Evolutionary conservation across 2,329 filamentous ascomycete species (phyloP), one percentile per base, ranked within the genome.

Genomic region (Colletotrichum trifolii): DNA sequence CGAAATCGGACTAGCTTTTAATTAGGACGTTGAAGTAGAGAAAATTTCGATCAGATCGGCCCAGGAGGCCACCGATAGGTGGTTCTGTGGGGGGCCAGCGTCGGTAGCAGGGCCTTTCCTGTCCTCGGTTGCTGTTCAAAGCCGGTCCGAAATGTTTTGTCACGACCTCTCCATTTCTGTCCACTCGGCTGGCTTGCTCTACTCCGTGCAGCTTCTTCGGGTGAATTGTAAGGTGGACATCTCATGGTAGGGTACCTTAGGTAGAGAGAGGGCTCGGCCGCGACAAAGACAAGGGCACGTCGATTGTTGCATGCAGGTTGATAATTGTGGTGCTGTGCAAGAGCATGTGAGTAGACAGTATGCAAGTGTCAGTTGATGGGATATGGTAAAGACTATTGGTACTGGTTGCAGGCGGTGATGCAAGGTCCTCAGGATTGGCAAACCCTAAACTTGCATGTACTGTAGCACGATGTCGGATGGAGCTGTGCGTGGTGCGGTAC

Each of bases 291-390:
- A 54, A 33, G 52, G 43, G 52, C 13, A 38, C 17, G 8, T 46
- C 39, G 35, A 61, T 60, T 35, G 36, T 40, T 35, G 25, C 38
- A 54, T 56, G 62, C 57, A 61, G 45, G 46, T 43, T 49, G 33
- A 46, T 33, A 36, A 17, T 8, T 13, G 11, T 42, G 55, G 60
- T 45, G 56, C 42, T 48, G 63, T 48, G 63, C 52, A 13, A 54
- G 8, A 34, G 33, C 12, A 36, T 54, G 8, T 48, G 10, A 45
- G 59, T 66, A 59, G 63, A 15, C n/a, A 33, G 6, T n/a, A 54
- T 63, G 59, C 42, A 63, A 35, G 52, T 63, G 58, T 63, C 63
- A 66, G 63, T 63, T 57, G 59, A 53, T 53, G 63, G 50, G 58
- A 62, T 40, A 52, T 54, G 59, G 39, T 58, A 42, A 10, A 42